Conservation (phyloP, 306 rosid genomes). For the Dryas alaskensis region DNA sequence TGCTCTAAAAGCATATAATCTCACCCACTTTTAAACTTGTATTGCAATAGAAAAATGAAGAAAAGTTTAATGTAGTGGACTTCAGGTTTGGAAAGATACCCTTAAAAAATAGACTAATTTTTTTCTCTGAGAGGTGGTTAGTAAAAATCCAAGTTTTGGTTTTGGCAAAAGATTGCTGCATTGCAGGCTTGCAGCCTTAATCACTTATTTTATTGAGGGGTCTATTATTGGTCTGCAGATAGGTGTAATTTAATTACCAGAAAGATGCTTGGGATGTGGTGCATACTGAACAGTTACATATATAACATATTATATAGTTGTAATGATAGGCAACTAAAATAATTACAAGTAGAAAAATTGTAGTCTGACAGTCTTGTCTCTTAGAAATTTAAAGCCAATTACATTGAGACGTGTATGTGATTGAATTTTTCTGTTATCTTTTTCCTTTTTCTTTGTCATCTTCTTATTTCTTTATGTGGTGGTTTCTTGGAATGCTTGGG, state of each 20-base stretch:
- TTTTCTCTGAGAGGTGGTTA: conserved; percentile 40
- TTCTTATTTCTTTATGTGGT: conserved; percentile 31
- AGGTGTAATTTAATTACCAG: conserved; percentile 49
- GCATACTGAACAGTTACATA: conserved; percentile 48
- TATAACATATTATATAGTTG: conserved; percentile 24
- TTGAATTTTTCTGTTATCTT: conserved; percentile 24
- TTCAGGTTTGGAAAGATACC: conserved; percentile 79
- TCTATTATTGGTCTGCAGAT: conserved; percentile 59
- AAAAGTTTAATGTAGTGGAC: conserved; percentile 57
- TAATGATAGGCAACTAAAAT: conserved; percentile 34
- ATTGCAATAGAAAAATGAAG: conserved; percentile 24
- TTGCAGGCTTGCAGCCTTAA: conserved; percentile 30
- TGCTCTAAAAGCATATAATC: conserved; percentile 22
- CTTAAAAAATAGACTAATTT: conserved; percentile 29
- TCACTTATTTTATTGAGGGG: conserved; percentile 31
- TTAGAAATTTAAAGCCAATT: conserved; percentile 44
- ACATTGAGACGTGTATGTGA: conserved; percentile 57
- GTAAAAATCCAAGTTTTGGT: conserved; percentile 58
- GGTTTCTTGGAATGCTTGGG: conserved; percentile 41
- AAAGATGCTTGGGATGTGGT: conserved; percentile 75
- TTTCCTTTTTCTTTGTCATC: conserved; percentile 30
- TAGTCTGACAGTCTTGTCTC: conserved; percentile 69
- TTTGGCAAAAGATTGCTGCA: conserved; percentile 47
- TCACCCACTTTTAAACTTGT: conserved; percentile 46
- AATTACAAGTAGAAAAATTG: conserved; percentile 26